Base-by-base conservation (phyloP, 2,329 filamentous ascomycete genomes). In the Apiospora pterosperma region DNA sequence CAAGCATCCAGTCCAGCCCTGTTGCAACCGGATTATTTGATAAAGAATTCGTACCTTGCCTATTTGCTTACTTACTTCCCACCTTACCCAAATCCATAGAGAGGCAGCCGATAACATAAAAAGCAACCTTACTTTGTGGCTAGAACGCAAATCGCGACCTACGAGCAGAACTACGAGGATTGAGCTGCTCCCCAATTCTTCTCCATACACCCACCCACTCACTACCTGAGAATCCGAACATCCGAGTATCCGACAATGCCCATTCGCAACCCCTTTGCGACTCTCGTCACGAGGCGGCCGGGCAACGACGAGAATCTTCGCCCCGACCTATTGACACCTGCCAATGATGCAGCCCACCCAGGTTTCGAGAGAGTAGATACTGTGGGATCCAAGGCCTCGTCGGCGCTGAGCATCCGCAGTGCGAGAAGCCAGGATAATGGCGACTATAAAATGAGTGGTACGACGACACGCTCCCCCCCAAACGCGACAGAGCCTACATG, bases 381-480 rank as follows among this genome's bases (percentile, higher is more conserved):
- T 1, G 80, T 87, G 62, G 87, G 87, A 19, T 88, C 87, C 69
- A 87, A 85, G 76, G 81, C 85, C 16, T 87, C 88, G 23, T 87
- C 87, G 39, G 81, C 84, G 55, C 78, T 91, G 73, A 90, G 85
- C 73, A 84, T 90, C 63, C 84, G 84, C 69, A 88, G 85, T 73
- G 82, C 81, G 71, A 84, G 79, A 72, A 86, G 87, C 74, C 81
- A 82, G 63, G 88, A 91, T 69, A 89, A 84, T 39, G 88, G 87
- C 68, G 90, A 92, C 76, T 93, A 92, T 80, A 92, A 93, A 79
- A 85, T 93, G 85, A 92, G 90, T 78, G 90, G 91, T 92, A 85
- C 73, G 88, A 78, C 62, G 62, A 63, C 61, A 61, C 63, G 36
- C 63, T 19, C 14, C 41, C 48, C 60, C 66, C 59, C 66, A 55